phyloP scores from a whole-genome alignment of 768 basidiomycete genomes.

The Suillus clintonianus region DNA sequence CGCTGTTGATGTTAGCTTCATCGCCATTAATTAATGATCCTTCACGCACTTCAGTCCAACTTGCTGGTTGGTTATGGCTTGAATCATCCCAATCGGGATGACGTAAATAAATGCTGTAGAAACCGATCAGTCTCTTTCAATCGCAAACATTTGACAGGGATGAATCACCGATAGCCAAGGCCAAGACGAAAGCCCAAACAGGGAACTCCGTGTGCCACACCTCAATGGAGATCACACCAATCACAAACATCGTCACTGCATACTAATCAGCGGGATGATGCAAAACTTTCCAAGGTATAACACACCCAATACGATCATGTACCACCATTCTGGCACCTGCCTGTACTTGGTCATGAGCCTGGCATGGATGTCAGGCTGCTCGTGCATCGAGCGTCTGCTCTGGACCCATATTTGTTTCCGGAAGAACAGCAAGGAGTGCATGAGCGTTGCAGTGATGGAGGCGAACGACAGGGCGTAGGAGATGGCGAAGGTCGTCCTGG shows the following conservation, averaged over 20 bases:
- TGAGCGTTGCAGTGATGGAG: conserved; percentile 72
- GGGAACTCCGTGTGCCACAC: conserved; percentile 44
- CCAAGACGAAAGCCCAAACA: conserved; percentile 38
- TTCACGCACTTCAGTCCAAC: conserved; percentile 47
- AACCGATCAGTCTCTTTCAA: not conserved
- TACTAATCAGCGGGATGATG: conserved; percentile 2
- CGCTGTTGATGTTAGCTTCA: conserved; percentile 22
- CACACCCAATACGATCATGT: conserved; percentile 40
- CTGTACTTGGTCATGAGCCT: conserved; percentile 46
- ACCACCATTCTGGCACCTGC: conserved; percentile 59
- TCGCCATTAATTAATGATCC: conserved; percentile 13
- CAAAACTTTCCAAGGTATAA: conserved; percentile 1
- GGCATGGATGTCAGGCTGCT: conserved; percentile 72
- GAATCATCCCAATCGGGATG: conserved; percentile 43
- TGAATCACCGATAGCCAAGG: conserved; percentile 17
- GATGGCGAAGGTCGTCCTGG: conserved; percentile 65
- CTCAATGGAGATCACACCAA: conserved; percentile 36
- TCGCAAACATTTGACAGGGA: not conserved
- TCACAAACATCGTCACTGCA: conserved; percentile 32
- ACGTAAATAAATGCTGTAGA: conserved; percentile 30
- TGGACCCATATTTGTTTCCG: conserved; percentile 79
- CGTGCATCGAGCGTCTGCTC: conserved; percentile 66
- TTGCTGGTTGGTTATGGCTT: conserved; percentile 72
- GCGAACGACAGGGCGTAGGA: conserved; percentile 85
- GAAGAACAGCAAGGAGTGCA: conserved; percentile 74